Base-by-base conservation (phyloP, 176 grass and related monocot genomes). In the Phoenix roebelenii region DNA sequence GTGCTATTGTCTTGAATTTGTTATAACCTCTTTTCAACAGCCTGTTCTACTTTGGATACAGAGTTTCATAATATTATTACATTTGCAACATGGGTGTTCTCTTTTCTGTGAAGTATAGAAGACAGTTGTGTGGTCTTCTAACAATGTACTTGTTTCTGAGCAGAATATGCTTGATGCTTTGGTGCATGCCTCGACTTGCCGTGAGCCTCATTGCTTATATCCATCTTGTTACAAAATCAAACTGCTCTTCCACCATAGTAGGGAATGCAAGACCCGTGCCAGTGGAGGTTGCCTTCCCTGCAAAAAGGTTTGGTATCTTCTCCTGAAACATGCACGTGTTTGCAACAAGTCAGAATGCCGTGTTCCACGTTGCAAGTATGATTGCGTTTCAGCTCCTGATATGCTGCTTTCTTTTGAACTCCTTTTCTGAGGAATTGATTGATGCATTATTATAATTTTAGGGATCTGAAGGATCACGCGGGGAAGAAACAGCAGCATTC, bases 131-230 rank as follows among this genome's bases (percentile, higher is more conserved):
- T 44, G 35, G 35, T 44, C 35, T 44, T 2, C 35, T 44, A 12
- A 44, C 35, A 44, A 44, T 44, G 10, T 3, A 44, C 2, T 44
- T 44, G 35, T 87, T 72, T 29, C 26, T 57, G 60, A 44, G 26
- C 79, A 89, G 92, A 72, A 71, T 44, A 59, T 81, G 59, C 57
- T 88, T 77, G 75, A 88, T 39, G 55, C 32, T 35, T 65, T 97
- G 73, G 54, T 85, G 28, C 92, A 97, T 76, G 75, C 92, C 23
- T 82, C 92, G 7, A 77, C 70, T 68, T 97, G 92, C 49, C 58
- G 25, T 15, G 60, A 72, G 51, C 73, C 73, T 52, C 60, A 17
- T 35, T 97, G 92, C 63, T 23, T 51, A n/a, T 74, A 54, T 24
- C 29, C 51, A 77, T 62, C 39, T 14, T 97, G 92, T 71, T 7